Evolutionary conservation across 2,329 filamentous ascomycete genomes (phyloP), one percentile per base, ranked within the genome.

Genomic region (Xylariaceae sp.): DNA sequence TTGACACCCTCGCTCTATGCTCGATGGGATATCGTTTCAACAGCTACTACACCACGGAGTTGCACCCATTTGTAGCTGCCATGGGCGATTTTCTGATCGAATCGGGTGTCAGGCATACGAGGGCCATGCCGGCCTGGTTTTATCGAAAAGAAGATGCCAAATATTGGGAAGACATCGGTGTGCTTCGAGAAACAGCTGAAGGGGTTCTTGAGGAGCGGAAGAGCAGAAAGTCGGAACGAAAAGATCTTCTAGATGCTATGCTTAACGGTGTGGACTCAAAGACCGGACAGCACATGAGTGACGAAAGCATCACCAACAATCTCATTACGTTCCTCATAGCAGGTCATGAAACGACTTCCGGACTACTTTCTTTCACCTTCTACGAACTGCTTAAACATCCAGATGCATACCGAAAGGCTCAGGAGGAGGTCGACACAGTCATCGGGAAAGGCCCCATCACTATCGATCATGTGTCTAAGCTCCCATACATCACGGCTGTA

Each of bases 21-120:
- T 77, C 84, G n/a, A 88, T 90, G 84, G 82, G 83, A 40, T 88
- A 80, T 56, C 84, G 89, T 18, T 91, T 91, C 78, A 91, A 91
- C 72, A 87, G 83, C 1, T 91, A 87, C 71, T 92, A 91, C 67
- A 78, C 79, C 23, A 82, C 89, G 14, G 77, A 84, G 7, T 75
- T 88, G 69, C 89, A 92, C 62, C 88, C 88, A 0, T 91, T 92
- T 63, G 79, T 91, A 40, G 70, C 79, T 44, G 82, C 86, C 32
- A 90, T 91, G 88, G 78, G 78, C 1, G 78, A 79, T n/a, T 82
- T 89, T 51, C 74, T 92, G 1, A 65, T 71, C 12, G 85, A 87
- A 58, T 81, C 79, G 5, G 82, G 81, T 29, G 74, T 72, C 7
- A 78, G 84, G 29, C 71, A 79, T 10, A 73, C 72, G 55, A 78